Evolutionary conservation across 768 basidiomycete genomes (phyloP).

Genomic region (Chlorophyllum brunneum): DNA sequence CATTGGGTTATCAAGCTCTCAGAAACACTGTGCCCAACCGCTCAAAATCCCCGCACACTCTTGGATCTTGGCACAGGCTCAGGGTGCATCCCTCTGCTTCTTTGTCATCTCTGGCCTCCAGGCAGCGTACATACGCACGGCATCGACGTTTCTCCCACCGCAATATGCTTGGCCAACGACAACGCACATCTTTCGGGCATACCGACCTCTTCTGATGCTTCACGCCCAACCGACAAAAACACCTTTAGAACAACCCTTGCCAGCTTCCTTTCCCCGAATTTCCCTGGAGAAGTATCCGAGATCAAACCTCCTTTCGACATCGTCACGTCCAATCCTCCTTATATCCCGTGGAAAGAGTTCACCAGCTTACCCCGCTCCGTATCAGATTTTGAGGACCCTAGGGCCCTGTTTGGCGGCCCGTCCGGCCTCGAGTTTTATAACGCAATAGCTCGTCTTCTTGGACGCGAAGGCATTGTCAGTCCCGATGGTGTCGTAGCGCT

Average conservation of each 20-base stretch:
- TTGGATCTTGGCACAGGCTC: constrained; percentile 93
- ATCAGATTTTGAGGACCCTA: constrained; percentile 72
- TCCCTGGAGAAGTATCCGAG: constrained; percentile 28
- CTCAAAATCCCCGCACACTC: constrained; percentile 37
- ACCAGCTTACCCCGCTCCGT: constrained; percentile 64
- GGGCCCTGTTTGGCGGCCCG: constrained; percentile 76
- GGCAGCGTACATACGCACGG: constrained; percentile 54
- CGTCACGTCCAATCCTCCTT: constrained; percentile 84
- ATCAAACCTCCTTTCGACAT: constrained; percentile 62
- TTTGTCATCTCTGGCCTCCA: constrained; percentile 61
- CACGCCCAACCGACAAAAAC: constrained; percentile 31
- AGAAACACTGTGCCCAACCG: constrained; percentile 34
- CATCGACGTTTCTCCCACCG: constrained; percentile 65
- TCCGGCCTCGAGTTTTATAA: constrained; percentile 63
- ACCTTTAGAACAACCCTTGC: constrained; percentile 37
- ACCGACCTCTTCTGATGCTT: constrained; percentile 22
- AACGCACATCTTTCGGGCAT: constrained; percentile 42
- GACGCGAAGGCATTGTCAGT: constrained; percentile 46
- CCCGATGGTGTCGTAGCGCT: constrained; percentile 59
- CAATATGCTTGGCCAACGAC: constrained; percentile 47
- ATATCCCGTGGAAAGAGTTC: constrained; percentile 71
- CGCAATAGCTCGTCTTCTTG: constrained; percentile 61
- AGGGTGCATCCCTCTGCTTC: constrained; percentile 86
- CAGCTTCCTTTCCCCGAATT: constrained; percentile 42
- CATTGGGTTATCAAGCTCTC: constrained; percentile 69